Evolutionary conservation across 148 eudicot species (phyloP).

Genomic region (Dysphania ambrosioides): DNA sequence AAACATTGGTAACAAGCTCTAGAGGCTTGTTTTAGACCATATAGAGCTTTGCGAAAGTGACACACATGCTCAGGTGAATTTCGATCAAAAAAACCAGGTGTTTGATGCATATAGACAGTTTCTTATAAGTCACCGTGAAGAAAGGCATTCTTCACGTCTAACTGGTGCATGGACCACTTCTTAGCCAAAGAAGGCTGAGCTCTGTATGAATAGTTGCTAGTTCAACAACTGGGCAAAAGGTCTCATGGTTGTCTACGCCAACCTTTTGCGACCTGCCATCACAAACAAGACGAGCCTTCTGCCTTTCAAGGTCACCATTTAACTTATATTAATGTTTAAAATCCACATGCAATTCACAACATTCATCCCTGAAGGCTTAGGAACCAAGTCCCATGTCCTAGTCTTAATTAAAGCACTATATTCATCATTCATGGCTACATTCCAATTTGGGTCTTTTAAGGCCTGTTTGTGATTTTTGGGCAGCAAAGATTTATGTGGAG

Average conservation of each 20-base stretch:
- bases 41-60: too few species aligned
- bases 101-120: constrained; percentile 5
- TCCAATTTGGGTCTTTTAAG: too few species aligned
- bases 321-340: too few species aligned
- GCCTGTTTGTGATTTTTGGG: background rate
- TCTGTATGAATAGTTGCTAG: background rate
- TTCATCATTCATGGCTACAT: too few species aligned
- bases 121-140: background rate
- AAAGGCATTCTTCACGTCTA: constrained; percentile 14
- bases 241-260: background rate
- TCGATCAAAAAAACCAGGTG: background rate
- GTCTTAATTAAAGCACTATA: too few species aligned
- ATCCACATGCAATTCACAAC: background rate
- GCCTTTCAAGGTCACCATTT: too few species aligned
- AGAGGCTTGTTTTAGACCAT: constrained; percentile 3
- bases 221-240: constrained; percentile 3
- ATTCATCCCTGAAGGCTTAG: background rate
- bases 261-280: too few species aligned
- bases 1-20: constrained; percentile 11
- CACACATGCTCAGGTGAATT: background rate
- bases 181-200: background rate
- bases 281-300: too few species aligned
- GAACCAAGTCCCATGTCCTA: background rate
- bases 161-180: background rate
- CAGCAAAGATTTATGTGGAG: too few species aligned